Evolutionary conservation across 2,329 filamentous ascomycete genomes (phyloP).

Genomic region (Fusarium devonianum): DNA sequence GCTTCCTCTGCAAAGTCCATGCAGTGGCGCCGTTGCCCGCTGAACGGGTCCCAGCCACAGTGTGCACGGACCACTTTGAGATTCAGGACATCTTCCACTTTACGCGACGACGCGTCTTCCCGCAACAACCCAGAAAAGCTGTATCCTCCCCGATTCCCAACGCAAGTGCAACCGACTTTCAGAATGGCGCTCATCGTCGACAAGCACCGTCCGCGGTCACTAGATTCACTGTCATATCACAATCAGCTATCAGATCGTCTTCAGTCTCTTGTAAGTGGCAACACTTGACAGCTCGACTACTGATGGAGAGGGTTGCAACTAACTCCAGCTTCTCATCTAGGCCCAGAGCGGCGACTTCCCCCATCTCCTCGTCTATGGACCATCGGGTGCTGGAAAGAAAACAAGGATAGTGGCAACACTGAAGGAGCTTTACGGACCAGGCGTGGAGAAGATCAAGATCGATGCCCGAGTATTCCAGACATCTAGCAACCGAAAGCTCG

Average conservation of each 20-base stretch:
- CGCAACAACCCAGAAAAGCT: slow-evolving; percentile 34
- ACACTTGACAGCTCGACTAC: slow-evolving; percentile 64
- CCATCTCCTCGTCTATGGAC: slow-evolving; percentile 95
- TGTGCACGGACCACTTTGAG: slow-evolving; percentile 35
- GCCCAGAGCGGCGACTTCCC: slow-evolving; percentile 97
- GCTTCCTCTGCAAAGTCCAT: too few relatives aligned
- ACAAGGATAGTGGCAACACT: slow-evolving; percentile 94
- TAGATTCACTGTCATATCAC: slow-evolving; percentile 86
- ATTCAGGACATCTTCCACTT: slow-evolving; percentile 42
- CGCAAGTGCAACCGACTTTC: slow-evolving; percentile 22
- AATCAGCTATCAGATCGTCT: slow-evolving; percentile 86
- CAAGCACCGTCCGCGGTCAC: slow-evolving; percentile 75
- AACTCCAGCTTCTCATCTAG: slow-evolving; percentile 55
- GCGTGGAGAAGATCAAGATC: slow-evolving; percentile 99
- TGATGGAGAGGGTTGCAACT: slow-evolving; percentile 2
- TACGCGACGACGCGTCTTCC: slow-evolving; percentile 50
- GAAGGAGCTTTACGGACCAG: slow-evolving; percentile 92
- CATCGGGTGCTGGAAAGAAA: slow-evolving; percentile 96
- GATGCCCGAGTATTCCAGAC: slow-evolving; percentile 97
- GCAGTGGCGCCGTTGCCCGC: slow-evolving; percentile 27
- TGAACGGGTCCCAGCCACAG: slow-evolving; percentile 4
- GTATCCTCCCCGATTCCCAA: slow-evolving; percentile 23
- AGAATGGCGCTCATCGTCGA: slow-evolving; percentile 74
- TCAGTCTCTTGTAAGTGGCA: slow-evolving; percentile 74
- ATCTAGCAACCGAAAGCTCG: slow-evolving; percentile 92